Evolutionary conservation across 2,329 filamentous ascomycete species (phyloP), one percentile per base, ranked within the genome.

Genomic region (Drechslerella dactyloides): DNA sequence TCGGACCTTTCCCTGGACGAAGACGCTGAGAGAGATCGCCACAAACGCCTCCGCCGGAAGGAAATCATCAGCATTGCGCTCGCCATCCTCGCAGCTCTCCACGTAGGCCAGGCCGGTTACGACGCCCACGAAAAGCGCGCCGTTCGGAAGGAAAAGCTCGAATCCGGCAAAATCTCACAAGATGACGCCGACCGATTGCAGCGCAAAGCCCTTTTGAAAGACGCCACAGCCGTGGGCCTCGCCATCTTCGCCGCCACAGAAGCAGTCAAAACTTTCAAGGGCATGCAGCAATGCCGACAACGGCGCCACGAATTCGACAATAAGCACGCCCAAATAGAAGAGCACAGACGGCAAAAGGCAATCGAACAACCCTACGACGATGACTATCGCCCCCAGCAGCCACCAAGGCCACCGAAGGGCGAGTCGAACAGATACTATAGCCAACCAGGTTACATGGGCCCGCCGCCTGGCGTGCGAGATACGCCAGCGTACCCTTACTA

Each of bases 1-100:
- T 68, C 69, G 3, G 63, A 73, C 27, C 53, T 73, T 24, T 73
- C 69, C 7, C 50, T 66, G 8, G 69, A 73, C 17, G 69, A 73
- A 44, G 19, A 58, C 21, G 19, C 54, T 1, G 69, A 66, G 30
- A 40, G 40, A 53, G 69, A 73, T 0, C 69, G 69, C 10, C 19
- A 50, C 4, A 72, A 72, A 24, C 59, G 46, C 23, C 69, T 73
- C 8, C 69, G 57, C 15, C 46, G 53, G 3, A 68, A 62, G 27
- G 62, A 73, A 48, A 55, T 73, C 5, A 73, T 73, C 30, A 73
- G 63, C 52, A 27, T 73, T 19, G 58, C 69, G 19, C 69, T 73
- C 21, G 56, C 69, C 10, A 58, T 73, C 19, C 69, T 73, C n/a
- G 69, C 69, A 7, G 62, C 63, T 17, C 42, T 73, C 21, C 46